These are phyloP conservation scores for Hymenoscyphus infarciens DNA, from an alignment of 2,329 filamentous ascomycete species.

Conservation along the genomic window DNA sequence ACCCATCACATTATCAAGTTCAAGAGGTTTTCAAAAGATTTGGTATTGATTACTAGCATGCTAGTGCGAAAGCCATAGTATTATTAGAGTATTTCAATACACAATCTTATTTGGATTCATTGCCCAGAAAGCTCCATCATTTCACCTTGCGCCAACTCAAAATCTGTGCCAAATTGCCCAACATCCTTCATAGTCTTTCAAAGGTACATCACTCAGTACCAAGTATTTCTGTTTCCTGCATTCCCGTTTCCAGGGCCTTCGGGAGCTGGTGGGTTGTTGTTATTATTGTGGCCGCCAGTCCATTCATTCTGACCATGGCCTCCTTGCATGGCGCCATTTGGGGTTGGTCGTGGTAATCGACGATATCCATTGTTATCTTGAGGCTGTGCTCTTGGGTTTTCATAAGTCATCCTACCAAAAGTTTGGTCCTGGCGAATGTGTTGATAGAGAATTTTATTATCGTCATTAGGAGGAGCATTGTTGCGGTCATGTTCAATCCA, in stretches of 20 bases:
- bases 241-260: not conserved
- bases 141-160: not conserved
- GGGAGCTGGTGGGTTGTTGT: not conserved
- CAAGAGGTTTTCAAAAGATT: not conserved
- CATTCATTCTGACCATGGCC: conserved; percentile 1
- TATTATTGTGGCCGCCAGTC: not conserved
- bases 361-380: not conserved
- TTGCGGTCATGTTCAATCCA: conserved; percentile 22
- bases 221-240: not conserved
- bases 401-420: conserved; percentile 11
- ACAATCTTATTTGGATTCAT: not conserved
- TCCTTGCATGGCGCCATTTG: not conserved
- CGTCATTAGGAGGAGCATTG: conserved; percentile 14
- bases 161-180: not conserved
- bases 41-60: not conserved
- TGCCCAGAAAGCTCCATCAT: not conserved
- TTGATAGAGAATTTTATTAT: conserved; percentile 17
- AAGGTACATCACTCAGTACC: not conserved
- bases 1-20: not conserved
- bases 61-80: not conserved
- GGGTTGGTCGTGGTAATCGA: not conserved
- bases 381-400: conserved; percentile 8
- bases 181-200: not conserved
- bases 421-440: conserved; percentile 19
- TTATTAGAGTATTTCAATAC: not conserved